Evolutionary conservation across 495 filamentous ascomycete genomes (phyloP).

Genomic region (Penicillium taxi): DNA sequence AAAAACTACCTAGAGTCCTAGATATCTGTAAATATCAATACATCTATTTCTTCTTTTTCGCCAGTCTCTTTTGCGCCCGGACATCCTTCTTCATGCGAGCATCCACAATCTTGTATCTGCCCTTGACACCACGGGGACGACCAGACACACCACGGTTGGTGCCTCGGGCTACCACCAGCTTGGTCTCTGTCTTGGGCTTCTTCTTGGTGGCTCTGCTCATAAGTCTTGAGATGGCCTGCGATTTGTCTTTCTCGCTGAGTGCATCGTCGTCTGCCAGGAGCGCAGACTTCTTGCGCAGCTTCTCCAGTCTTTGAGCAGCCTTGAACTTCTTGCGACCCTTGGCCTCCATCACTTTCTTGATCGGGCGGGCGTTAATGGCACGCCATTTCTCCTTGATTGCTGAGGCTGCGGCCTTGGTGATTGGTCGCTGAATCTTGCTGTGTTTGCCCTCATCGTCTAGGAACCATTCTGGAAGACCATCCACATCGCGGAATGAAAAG

Average conservation of each 20-base stretch:
- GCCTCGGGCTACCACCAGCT: slow-evolving; percentile 83
- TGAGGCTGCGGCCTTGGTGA: slow-evolving; percentile 76
- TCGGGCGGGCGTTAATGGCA: slow-evolving; percentile 89
- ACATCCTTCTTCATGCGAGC: slow-evolving; percentile 96
- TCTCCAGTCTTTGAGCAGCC: slow-evolving; percentile 82
- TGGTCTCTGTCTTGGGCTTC: slow-evolving; percentile 75
- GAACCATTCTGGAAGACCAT: slow-evolving; percentile 97
- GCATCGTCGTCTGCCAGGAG: slow-evolving; percentile 79
- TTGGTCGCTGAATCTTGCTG: slow-evolving; percentile 75
- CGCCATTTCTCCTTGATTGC: slow-evolving; percentile 96
- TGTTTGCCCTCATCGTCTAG: slow-evolving; percentile 84
- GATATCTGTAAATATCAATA: slow-evolving; percentile 15
- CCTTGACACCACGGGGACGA: slow-evolving; percentile 84
- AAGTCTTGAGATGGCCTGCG: slow-evolving; percentile 69
- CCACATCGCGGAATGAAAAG: slow-evolving; percentile 78
- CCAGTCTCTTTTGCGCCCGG: slow-evolving; percentile 75
- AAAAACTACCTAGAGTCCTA: not conserved
- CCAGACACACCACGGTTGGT: slow-evolving; percentile 73
- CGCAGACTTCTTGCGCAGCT: slow-evolving; percentile 89
- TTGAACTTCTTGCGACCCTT: slow-evolving; percentile 95
- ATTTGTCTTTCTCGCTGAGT: slow-evolving; percentile 92
- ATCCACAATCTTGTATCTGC: slow-evolving; percentile 98
- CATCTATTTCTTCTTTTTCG: slow-evolving; percentile 50
- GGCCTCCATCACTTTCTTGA: slow-evolving; percentile 98
- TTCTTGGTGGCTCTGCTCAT: slow-evolving; percentile 77